Evolutionary conservation across 495 filamentous ascomycete genomes (phyloP), one percentile per base, ranked within the genome.

Genomic region (Tuber borchii): DNA sequence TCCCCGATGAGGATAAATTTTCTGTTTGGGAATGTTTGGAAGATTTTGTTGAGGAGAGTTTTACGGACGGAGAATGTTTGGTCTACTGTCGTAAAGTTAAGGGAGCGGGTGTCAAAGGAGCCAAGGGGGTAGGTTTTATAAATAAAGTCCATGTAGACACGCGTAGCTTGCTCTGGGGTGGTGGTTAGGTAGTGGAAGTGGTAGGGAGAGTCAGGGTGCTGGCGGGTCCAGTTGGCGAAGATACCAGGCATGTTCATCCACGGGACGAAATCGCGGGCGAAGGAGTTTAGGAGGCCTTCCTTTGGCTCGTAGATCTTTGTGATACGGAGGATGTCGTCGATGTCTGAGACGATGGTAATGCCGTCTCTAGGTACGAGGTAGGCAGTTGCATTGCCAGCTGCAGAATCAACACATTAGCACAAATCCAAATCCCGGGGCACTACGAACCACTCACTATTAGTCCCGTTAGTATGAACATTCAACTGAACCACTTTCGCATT

Each of bases 181-280:
- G 92, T 94, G 14, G 92, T 94, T 42, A 94, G 87, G 83, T 94
- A 94, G 83, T 94, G 92, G 85, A 93, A 94, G 82, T 93, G 92
- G 77, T 90, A 85, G 79, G 81, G 81, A n/a, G 61, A 73, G 4
- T 77, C 72, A 17, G 78, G 75, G 70, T 75, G 71, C 44, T 82
- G 80, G 16, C 31, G 42, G 0, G 42, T 72, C 81, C 74, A 78
- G 14, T 39, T 34, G 39, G 77, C 45, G 43, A 73, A 82, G 69
- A 77, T 73, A 22, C 74, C 87, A 0, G 92, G 92, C 92, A 94
- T 94, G 82, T 94, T 89, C 84, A 91, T 83, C 92, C 92, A 94
- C 0, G 88, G 87, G 0, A 84, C 86, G 84, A 91, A 94, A 1
- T 90, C 85, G 14, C 89, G 87, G 0, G 91, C 92, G 77, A 94